Base-by-base conservation (phyloP, 352 stramenopile genomes). In the Phytopythium delawarense region DNA sequence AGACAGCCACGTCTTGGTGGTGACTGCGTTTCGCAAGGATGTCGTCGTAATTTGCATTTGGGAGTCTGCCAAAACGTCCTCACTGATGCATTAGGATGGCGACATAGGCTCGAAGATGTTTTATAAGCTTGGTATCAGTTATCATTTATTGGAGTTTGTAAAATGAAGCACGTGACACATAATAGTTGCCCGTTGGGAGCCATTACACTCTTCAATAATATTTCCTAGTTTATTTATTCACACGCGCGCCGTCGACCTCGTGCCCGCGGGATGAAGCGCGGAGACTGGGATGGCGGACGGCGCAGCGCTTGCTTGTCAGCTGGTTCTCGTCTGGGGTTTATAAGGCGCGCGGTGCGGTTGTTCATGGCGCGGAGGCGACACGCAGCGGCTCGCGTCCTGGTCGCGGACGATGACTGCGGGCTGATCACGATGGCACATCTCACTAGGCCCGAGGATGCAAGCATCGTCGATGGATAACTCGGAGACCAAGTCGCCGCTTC, bases 401-500 rank as follows among this genome's bases (percentile, higher is more conserved):
- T 35, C 21, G 15, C 21, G 7, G 18, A 11, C 18, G 40, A 12
- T 20, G 21, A 48, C 9, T 23, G 15, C 40, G 7, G 40, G 40
- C 6, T 12, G 40, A 48, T 23, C 16, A 20, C 18, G 40, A 12
- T 23, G 40, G 40, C 4, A 13, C 35, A 7, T 40, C 35, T 40
- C 35, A 40, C 2, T 16, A 2, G 35, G 35, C 35, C 35, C 35
- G 35, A 40, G 9, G 35, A 40, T 40, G 35, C 35, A 40, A 7
- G 13, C 35, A 15, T 15, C 35, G 35, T 40, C 35, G 35, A 40
- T 40, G 8, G 2, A 40, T 40, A 39, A 39, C 34, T 39, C 4
- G 34, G 34, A 8, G 35, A 40, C 13, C 11, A 50, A 21, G 25
- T n/a, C 46, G 46, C 16, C 46, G 23, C 21, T 6, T 86, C 67